A percentile compares a stretch with the other conserved stretches of the same genome.
Conservation (phyloP, 441 rosid genomes). For the Populus tomentosa region DNA sequence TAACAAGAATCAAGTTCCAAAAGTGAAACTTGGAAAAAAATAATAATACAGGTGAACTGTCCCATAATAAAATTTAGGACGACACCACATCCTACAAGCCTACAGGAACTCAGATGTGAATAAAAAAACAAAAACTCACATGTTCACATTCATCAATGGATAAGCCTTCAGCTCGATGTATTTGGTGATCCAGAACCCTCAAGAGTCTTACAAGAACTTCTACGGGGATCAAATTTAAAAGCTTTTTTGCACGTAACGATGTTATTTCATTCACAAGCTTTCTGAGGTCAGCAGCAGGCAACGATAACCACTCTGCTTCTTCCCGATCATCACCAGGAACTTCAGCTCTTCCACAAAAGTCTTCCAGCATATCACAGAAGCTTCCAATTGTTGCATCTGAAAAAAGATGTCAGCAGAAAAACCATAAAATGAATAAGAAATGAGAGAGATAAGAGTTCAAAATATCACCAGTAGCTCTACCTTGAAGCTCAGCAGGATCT, state of each 20-base stretch:
- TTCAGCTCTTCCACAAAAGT: slow-evolving; percentile 80
- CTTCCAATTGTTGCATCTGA: slow-evolving; percentile 62
- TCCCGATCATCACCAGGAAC: slow-evolving; percentile 75
- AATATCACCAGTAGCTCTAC: slow-evolving; percentile 33
- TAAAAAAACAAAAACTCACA: slow-evolving; percentile 49
- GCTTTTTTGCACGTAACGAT: slow-evolving; percentile 71
- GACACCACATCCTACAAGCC: neutral
- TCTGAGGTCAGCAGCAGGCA: slow-evolving; percentile 67
- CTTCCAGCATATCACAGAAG: slow-evolving; percentile 80
- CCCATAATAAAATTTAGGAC: neutral
- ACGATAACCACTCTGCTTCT: slow-evolving; percentile 78
- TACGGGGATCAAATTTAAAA: slow-evolving; percentile 83
- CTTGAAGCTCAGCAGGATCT: slow-evolving; percentile 71
- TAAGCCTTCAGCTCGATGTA: slow-evolving; percentile 97
- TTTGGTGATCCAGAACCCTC: slow-evolving; percentile 85
- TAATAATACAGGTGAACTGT: neutral
- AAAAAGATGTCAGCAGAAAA: slow-evolving; percentile 14
- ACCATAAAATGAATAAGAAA: slow-evolving; percentile 18
- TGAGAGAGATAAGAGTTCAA: slow-evolving; percentile 3
- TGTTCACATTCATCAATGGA: slow-evolving; percentile 63
- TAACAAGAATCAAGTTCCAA: neutral
- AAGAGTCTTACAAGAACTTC: slow-evolving; percentile 74
- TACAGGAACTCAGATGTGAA: neutral
- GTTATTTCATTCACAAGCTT: slow-evolving; percentile 76
- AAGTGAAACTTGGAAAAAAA: neutral